phyloP scores from a whole-genome alignment of 305 asterid species.

The Striga hermonthica region DNA sequence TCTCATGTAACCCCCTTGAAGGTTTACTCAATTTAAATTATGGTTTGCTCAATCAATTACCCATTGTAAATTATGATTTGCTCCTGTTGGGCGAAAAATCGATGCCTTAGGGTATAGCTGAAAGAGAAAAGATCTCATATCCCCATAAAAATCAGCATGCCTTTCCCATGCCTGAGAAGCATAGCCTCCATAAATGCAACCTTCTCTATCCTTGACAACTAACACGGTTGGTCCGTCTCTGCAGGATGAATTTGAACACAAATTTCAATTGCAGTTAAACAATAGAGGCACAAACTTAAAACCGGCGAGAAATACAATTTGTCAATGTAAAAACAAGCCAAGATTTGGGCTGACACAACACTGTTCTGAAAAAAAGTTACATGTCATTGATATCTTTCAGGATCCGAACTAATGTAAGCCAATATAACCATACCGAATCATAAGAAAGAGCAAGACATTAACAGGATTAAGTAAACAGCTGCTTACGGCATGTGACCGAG shows the following conservation, averaged over 20 bases:
- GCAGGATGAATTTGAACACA: slow-evolving; percentile 48
- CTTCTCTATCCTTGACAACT: slow-evolving; percentile 82
- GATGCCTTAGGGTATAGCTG: slow-evolving; percentile 83
- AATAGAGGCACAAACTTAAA: slow-evolving; percentile 36
- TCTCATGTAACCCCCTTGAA: too few relatives aligned
- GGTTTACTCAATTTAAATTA: neutral
- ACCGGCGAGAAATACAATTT: slow-evolving; percentile 20
- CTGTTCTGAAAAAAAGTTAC: too few relatives aligned
- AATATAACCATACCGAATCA: neutral
- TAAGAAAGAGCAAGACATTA: slow-evolving; percentile 4
- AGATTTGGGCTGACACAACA: too few relatives aligned
- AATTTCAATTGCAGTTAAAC: slow-evolving; percentile 31
- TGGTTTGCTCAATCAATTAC: slow-evolving; percentile 39
- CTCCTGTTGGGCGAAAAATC: slow-evolving; percentile 78
- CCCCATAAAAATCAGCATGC: slow-evolving; percentile 81
- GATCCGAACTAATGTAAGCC: too few relatives aligned
- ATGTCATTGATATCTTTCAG: too few relatives aligned
- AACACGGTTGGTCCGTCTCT: slow-evolving; percentile 72
- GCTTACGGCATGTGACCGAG: slow-evolving; percentile 77
- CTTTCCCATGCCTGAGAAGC: slow-evolving; percentile 97
- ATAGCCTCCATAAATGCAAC: slow-evolving; percentile 78
- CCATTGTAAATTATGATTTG: slow-evolving; percentile 79
- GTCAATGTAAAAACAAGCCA: too few relatives aligned
- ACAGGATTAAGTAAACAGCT: slow-evolving; percentile 23
- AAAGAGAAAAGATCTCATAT: slow-evolving; percentile 77